phyloP scores from a whole-genome alignment of 768 basidiomycete genomes.

The Postia placenta region DNA sequence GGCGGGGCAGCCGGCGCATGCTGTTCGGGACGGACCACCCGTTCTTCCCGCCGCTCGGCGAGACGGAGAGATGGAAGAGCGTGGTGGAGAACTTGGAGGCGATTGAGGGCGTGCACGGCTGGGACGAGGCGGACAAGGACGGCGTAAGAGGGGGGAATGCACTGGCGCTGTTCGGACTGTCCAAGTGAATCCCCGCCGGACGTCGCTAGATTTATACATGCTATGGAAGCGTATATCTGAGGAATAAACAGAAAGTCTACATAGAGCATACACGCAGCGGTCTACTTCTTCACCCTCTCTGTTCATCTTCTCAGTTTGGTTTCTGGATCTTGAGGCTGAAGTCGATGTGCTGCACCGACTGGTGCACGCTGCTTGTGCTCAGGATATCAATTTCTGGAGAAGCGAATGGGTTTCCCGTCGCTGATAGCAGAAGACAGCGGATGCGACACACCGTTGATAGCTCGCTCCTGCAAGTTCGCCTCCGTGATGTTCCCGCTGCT shows the following conservation, averaged over 20 bases:
- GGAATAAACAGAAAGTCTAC: neutral
- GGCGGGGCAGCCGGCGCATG: slow-evolving; percentile 51
- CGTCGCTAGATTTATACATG: neutral
- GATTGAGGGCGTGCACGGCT: slow-evolving; percentile 59
- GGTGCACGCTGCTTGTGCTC: slow-evolving; percentile 86
- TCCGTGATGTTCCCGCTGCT: slow-evolving; percentile 95
- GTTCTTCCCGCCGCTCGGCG: slow-evolving; percentile 78
- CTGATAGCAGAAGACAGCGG: too few relatives aligned
- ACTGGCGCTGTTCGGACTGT: slow-evolving; percentile 52
- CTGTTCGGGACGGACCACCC: slow-evolving; percentile 88
- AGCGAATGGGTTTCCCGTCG: neutral
- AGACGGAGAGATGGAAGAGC: slow-evolving; percentile 72
- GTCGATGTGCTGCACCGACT: slow-evolving; percentile 91
- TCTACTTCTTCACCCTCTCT: neutral
- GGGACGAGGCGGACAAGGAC: slow-evolving; percentile 52
- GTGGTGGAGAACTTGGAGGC: slow-evolving; percentile 83
- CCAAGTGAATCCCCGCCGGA: neutral
- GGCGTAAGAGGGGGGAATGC: slow-evolving; percentile 73
- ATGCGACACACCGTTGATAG: slow-evolving; percentile 73
- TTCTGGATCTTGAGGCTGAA: slow-evolving; percentile 95
- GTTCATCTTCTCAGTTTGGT: slow-evolving; percentile 26
- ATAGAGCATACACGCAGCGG: neutral
- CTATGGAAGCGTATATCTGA: neutral
- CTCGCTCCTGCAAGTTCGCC: slow-evolving; percentile 69
- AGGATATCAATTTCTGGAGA: slow-evolving; percentile 85